Evolutionary conservation across 2,329 filamentous ascomycete species (phyloP), one percentile per base, ranked within the genome.

Genomic region (Thelonectria olida): DNA sequence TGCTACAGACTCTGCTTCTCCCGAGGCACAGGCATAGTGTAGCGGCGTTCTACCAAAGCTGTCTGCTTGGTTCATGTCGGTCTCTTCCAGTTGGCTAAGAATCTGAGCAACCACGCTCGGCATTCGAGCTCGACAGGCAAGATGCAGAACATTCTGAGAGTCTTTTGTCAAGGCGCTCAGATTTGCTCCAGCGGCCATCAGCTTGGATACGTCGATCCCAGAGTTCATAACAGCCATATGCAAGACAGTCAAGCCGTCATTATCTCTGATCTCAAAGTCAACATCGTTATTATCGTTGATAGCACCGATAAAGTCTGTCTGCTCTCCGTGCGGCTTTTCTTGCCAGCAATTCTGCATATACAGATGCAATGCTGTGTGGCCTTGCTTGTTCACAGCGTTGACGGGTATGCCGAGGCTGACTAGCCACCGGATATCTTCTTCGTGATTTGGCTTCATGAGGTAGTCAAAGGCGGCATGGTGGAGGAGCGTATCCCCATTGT

Each of bases 1-100:
- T 2, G 49, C 49, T 1, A 70, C 64, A 1, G 42, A 63, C 25
- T 70, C 68, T 0, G 58, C 17, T 4, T 69, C 61, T 8, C 68
- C 67, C 3, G 68, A 70, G 17, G 36, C 53, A 6, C 64, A 67
- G 3, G 68, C 67, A 25, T 67, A 67, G 28, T 66, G 49, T 1
- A 70, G 53, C 2, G 68, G 67, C 5, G 68, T 69, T 58, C 62
- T 62, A 0, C 64, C 62, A 56, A 48, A 47, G 1, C 13, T 2
- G n/a, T 70, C 67, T 7, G 45, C 13, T 22, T 66, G 62, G 6
- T 70, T 62, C 1, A 70, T 12, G 3, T 67, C 22, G 2, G 61
- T 5, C 3, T 1, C 5, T 6, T 9, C 25, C 0, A 12, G 10
- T 1, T 44, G 9, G 2, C 45, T 42, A 4, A 70, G 56, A 3